These are phyloP conservation scores for Stygiomarasmius scandens DNA, from an alignment of 1,284 basidiomycete species.

Conservation along the genomic window DNA sequence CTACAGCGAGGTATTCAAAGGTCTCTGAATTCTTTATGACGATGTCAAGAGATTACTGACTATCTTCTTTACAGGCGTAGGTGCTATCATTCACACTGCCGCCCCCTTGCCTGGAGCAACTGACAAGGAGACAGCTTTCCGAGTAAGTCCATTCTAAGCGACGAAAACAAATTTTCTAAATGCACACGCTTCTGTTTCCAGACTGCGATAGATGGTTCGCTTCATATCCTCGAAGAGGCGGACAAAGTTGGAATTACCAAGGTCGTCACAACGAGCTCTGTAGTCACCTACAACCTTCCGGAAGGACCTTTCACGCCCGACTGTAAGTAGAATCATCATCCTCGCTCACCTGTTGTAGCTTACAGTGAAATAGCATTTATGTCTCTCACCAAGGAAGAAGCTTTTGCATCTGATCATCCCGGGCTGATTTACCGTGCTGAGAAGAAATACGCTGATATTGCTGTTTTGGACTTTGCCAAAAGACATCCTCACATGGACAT, in stretches of 20 bases:
- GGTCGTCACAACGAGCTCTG: constrained; percentile 8
- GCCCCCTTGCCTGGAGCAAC: constrained; percentile 13
- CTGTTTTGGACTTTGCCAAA: constrained; percentile 22
- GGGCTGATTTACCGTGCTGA: constrained; percentile 20
- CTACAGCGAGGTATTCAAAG: constrained; percentile 4
- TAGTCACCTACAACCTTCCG: constrained; percentile 5
- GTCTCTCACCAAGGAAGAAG: constrained; percentile 20
- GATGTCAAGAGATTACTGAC: neutral
- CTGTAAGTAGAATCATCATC: neutral
- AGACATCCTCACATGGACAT: constrained; percentile 25
- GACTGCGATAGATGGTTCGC: constrained; percentile 9
- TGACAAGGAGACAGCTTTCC: constrained; percentile 12
- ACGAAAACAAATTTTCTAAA: neutral
- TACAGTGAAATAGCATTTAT: constrained; percentile 18
- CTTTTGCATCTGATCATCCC: constrained; percentile 9
- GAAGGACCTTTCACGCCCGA: constrained; percentile 8
- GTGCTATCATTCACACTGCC: constrained; percentile 11
- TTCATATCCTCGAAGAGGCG: constrained; percentile 10
- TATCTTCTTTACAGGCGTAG: neutral
- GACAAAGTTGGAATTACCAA: constrained; percentile 6
- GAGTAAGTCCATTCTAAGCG: constrained; percentile 3
- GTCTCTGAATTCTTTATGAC: neutral
- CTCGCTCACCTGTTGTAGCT: neutral
- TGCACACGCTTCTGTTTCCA: too few relatives aligned
- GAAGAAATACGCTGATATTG: constrained; percentile 25